These are phyloP conservation scores for Ceriops decandra DNA, from an alignment of 345 rosid genomes.

Conservation along the genomic window DNA sequence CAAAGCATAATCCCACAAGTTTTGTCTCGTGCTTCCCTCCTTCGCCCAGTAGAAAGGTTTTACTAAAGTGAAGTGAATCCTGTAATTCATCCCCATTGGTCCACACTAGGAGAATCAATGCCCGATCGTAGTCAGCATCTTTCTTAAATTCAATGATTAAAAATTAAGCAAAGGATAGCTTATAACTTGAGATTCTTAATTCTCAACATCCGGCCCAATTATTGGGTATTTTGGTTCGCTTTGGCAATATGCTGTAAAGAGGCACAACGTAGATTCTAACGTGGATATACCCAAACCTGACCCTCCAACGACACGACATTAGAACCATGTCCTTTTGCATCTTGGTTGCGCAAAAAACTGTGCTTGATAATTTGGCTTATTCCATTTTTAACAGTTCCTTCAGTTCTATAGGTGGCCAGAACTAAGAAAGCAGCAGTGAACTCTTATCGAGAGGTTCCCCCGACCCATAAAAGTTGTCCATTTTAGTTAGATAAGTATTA, in stretches of 20 bases:
- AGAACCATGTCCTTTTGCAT: background rate
- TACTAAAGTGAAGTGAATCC: background rate
- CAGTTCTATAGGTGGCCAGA: background rate
- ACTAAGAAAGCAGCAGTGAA: background rate
- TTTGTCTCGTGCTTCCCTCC: conserved; percentile 37
- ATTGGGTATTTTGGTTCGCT: background rate
- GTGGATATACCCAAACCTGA: too few species aligned
- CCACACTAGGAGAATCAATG: background rate
- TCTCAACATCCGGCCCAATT: too few species aligned
- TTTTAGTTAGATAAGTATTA: too few species aligned
- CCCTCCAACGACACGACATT: too few species aligned
- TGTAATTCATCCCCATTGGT: conserved; percentile 7
- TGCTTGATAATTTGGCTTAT: background rate
- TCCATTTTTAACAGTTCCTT: background rate
- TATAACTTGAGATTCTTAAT: background rate
- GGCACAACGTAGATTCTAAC: too few species aligned
- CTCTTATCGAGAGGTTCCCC: background rate
- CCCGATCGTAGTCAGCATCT: background rate
- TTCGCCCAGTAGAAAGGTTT: background rate
- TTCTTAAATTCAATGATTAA: background rate
- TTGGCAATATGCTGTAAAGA: too few species aligned
- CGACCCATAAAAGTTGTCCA: background rate
- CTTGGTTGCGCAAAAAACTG: conserved; percentile 2
- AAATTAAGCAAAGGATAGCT: background rate
- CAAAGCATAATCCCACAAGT: conserved; percentile 38